Conservation (phyloP, 148 eudicot genomes). For the Tetragonia tetragonoides region DNA sequence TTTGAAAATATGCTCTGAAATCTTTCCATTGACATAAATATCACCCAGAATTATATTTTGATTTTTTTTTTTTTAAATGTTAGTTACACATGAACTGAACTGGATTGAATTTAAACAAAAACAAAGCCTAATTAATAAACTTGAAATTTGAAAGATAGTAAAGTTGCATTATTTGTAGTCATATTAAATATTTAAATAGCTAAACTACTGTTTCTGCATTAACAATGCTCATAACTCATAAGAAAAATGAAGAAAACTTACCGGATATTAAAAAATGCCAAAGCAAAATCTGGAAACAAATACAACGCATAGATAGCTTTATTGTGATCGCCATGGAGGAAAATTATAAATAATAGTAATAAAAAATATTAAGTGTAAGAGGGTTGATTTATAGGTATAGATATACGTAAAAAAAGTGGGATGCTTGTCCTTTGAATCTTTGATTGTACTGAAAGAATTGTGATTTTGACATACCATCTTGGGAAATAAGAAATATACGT, state of each 20-base stretch:
- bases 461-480: constrained; percentile 26
- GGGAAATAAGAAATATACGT: constrained; percentile 20
- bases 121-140: too few relatives aligned
- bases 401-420: not conserved
- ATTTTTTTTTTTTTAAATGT: too few relatives aligned
- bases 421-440: constrained; percentile 41
- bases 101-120: too few relatives aligned
- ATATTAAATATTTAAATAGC: too few relatives aligned
- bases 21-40: too few relatives aligned
- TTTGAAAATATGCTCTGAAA: too few relatives aligned
- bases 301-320: not conserved
- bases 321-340: constrained; percentile 14
- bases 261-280: constrained; percentile 10
- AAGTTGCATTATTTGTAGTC: too few relatives aligned
- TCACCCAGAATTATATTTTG: too few relatives aligned
- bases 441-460: constrained; percentile 47
- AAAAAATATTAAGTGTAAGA: not conserved
- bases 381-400: constrained; percentile 9
- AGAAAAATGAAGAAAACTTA: not conserved
- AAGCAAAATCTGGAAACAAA: not conserved
- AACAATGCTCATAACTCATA: not conserved
- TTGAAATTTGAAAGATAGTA: too few relatives aligned
- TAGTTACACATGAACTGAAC: too few relatives aligned
- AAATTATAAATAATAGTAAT: not conserved
- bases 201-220: not conserved